phyloP scores from a whole-genome alignment of 768 basidiomycete genomes.

The Jaapia argillacea region DNA sequence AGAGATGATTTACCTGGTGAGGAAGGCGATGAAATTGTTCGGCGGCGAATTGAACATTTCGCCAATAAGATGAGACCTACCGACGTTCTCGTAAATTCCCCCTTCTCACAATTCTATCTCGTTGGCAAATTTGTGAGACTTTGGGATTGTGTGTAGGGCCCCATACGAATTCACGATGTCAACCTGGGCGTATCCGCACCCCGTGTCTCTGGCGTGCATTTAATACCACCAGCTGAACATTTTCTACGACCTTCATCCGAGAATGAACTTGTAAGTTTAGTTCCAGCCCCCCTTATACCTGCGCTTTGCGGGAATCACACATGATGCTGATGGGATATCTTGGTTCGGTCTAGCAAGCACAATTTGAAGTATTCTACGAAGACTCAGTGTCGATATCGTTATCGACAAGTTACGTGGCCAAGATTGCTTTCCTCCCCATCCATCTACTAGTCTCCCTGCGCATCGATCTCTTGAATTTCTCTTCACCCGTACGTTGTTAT shows the following conservation, averaged over 20 bases:
- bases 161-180: constrained; percentile 78
- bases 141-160: constrained; percentile 45
- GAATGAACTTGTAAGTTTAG: no score
- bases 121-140: not conserved
- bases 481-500: constrained; percentile 23
- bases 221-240: no score
- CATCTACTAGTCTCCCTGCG: constrained; percentile 64
- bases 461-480: constrained; percentile 56
- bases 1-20: constrained; percentile 57
- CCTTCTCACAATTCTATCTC: constrained; percentile 2
- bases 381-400: constrained; percentile 74
- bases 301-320: no score
- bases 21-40: constrained; percentile 78
- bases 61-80: constrained; percentile 69
- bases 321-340: no score
- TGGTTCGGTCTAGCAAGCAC: no score
- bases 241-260: no score
- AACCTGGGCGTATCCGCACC: constrained; percentile 80
- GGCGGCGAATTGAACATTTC: constrained; percentile 69
- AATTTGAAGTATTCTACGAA: constrained; percentile 76
- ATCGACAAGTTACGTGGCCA: no score
- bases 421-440: no score
- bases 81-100: constrained; percentile 52
- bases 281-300: no score
- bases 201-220: no score